phyloP scores from a whole-genome alignment of 1,139 yeast species.

The Petasospora fabianii region DNA sequence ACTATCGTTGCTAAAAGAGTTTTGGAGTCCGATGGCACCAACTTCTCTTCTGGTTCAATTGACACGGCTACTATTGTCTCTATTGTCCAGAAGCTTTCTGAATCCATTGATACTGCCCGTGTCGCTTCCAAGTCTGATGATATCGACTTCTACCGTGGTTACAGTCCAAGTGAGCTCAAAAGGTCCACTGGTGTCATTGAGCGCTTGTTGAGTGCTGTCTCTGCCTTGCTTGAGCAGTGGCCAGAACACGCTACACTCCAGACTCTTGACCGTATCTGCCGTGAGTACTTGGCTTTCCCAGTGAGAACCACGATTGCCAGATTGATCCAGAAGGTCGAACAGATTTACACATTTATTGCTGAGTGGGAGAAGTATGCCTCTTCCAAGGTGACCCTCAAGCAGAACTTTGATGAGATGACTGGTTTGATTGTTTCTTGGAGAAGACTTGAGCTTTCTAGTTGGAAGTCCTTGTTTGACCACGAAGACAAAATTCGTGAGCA shows the following conservation, averaged over 20 bases:
- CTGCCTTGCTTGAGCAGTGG: slow-evolving; percentile 64
- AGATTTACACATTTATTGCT: slow-evolving; percentile 70
- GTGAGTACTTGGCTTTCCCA: slow-evolving; percentile 64
- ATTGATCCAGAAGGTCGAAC: slow-evolving; percentile 79
- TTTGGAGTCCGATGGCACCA: slow-evolving; percentile 24
- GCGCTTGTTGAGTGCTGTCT: slow-evolving; percentile 44
- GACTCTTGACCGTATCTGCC: slow-evolving; percentile 60
- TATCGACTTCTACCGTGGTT: slow-evolving; percentile 69
- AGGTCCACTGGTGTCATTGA: slow-evolving; percentile 53
- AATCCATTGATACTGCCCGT: slow-evolving; percentile 29
- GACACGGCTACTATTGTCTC: slow-evolving; percentile 41
- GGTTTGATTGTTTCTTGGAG: slow-evolving; percentile 85
- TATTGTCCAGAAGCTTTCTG: slow-evolving; percentile 38
- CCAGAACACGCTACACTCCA: slow-evolving; percentile 92
- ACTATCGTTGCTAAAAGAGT: slow-evolving; percentile 34
- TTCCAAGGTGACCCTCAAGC: slow-evolving; percentile 61
- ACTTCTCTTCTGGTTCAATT: slow-evolving; percentile 23
- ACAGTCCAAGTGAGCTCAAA: slow-evolving; percentile 56
- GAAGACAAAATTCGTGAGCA: slow-evolving; percentile 57
- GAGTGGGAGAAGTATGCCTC: slow-evolving; percentile 97
- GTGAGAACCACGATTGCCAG: slow-evolving; percentile 71
- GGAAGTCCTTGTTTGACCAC: slow-evolving; percentile 70
- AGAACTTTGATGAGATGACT: slow-evolving; percentile 56
- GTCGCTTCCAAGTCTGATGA: slow-evolving; percentile 19
- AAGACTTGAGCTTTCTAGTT: slow-evolving; percentile 75